Conservation (phyloP, 257 asterid species). For the Henckelia pumila region DNA sequence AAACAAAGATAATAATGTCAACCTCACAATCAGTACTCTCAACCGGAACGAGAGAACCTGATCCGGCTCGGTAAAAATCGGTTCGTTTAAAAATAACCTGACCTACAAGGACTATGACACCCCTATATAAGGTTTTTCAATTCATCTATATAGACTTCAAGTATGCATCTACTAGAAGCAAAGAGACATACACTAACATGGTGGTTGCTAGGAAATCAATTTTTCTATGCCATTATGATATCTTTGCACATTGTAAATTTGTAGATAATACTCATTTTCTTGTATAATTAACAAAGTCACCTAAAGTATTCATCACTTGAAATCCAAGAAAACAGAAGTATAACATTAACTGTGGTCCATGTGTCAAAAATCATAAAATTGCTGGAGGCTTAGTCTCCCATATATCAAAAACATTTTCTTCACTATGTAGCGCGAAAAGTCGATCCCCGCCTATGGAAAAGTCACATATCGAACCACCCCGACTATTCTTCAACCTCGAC, state of each 20-base stretch:
- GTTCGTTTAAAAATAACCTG: no score
- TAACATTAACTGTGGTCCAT: background rate
- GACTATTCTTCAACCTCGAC: slow-evolving; percentile 64
- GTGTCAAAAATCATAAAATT: slow-evolving; percentile 41
- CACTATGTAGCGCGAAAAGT: slow-evolving; percentile 81
- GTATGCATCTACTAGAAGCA: slow-evolving; percentile 24
- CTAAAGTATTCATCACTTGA: slow-evolving; percentile 25
- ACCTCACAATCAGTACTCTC: no score
- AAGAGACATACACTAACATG: slow-evolving; percentile 28
- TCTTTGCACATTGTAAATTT: slow-evolving; percentile 32
- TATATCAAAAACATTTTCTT: slow-evolving; percentile 78
- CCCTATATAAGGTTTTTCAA: no score
- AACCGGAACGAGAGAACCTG: no score
- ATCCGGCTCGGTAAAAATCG: no score
- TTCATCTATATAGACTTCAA: no score
- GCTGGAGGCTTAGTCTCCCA: slow-evolving; percentile 84
- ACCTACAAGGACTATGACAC: no score
- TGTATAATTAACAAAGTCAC: background rate
- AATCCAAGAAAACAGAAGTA: slow-evolving; percentile 19
- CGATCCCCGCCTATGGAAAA: slow-evolving; percentile 89
- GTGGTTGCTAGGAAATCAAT: slow-evolving; percentile 47
- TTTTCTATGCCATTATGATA: slow-evolving; percentile 28
- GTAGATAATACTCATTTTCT: slow-evolving; percentile 23
- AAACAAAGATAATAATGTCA: no score
- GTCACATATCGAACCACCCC: slow-evolving; percentile 89